phyloP scores from a whole-genome alignment of 192 early-diverging fungal genomes.

The Coemansia sp. region DNA sequence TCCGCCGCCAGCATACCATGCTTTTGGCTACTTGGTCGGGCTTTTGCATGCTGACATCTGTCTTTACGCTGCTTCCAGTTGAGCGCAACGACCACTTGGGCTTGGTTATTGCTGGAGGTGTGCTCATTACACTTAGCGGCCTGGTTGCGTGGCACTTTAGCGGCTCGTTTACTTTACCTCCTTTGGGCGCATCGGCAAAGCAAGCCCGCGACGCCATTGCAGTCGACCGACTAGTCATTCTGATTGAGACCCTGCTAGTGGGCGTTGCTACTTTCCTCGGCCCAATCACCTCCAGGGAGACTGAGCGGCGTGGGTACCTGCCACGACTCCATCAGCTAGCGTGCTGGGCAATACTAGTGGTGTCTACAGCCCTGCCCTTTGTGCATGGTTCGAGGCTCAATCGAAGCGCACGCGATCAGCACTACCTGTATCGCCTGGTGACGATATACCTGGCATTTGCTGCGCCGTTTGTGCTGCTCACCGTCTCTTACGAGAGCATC shows the following conservation, averaged over 20 bases:
- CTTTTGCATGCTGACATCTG: conserved; percentile 67
- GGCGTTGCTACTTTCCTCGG: conserved; percentile 43
- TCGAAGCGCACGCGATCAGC: conserved; percentile 55
- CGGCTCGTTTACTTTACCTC: conserved; percentile 34
- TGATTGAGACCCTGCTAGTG: conserved; percentile 43
- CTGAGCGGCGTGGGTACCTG: conserved; percentile 36
- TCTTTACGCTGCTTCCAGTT: conserved; percentile 87
- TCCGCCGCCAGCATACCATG: conserved; percentile 48
- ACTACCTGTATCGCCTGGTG: conserved; percentile 75
- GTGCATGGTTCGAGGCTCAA: conserved; percentile 48
- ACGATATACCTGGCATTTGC: conserved; percentile 86
- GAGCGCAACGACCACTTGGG: conserved; percentile 74
- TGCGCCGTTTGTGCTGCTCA: conserved; percentile 81
- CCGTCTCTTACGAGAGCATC: conserved; percentile 84
- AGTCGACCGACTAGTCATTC: conserved; percentile 29
- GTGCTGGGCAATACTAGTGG: conserved; percentile 47
- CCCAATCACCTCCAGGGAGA: conserved; percentile 35
- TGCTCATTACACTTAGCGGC: conserved; percentile 40
- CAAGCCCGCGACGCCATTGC: conserved; percentile 30
- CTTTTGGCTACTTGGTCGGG: conserved; percentile 66
- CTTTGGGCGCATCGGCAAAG: conserved; percentile 19
- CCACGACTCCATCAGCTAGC: conserved; percentile 36
- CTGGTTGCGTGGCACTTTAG: conserved; percentile 45
- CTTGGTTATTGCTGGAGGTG: conserved; percentile 57
- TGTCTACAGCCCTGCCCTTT: conserved; percentile 42